Conservation (phyloP, 2,329 filamentous ascomycete species). For the Phyllosticta capitalensis region DNA sequence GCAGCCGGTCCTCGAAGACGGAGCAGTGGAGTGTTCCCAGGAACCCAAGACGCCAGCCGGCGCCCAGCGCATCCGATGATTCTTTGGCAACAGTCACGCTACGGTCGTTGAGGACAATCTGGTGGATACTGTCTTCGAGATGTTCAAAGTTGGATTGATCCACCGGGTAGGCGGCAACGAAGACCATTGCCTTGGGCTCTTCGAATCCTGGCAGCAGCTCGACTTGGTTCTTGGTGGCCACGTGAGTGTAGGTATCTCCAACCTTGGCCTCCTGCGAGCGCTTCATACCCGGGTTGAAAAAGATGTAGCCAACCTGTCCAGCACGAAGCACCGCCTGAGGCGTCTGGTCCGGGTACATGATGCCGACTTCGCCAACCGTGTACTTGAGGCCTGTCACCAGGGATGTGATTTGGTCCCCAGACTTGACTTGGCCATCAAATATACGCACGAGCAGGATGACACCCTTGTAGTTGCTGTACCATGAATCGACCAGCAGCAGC, state of each 20-base stretch:
- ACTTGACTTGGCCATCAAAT: conserved; percentile 75
- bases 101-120: conserved; percentile 88
- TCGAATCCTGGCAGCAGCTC: conserved; percentile 85
- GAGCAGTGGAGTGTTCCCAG: conserved; percentile 95
- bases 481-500: conserved; percentile 88
- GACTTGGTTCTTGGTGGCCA: conserved; percentile 66
- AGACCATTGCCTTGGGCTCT: conserved; percentile 97
- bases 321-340: conserved; percentile 72
- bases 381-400: conserved; percentile 85
- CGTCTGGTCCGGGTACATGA: conserved; percentile 85
- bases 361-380: conserved; percentile 89
- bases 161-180: conserved; percentile 90
- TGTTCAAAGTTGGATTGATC: conserved; percentile 81
- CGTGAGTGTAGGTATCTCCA: conserved; percentile 84
- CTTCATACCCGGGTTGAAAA: conserved; percentile 99
- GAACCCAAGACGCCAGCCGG: conserved; percentile 90
- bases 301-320: conserved; percentile 92
- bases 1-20: conserved; percentile 93
- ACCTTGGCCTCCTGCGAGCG: conserved; percentile 90
- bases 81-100: conserved; percentile 93
- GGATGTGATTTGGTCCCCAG: conserved; percentile 79
- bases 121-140: conserved; percentile 86
- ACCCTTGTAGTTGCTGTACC: conserved; percentile 94
- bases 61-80: conserved; percentile 83
- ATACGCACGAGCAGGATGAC: conserved; percentile 85